These are phyloP conservation scores for Amylocarpus encephaloides DNA, from an alignment of 2,329 filamentous ascomycete species.

Conservation along the genomic window DNA sequence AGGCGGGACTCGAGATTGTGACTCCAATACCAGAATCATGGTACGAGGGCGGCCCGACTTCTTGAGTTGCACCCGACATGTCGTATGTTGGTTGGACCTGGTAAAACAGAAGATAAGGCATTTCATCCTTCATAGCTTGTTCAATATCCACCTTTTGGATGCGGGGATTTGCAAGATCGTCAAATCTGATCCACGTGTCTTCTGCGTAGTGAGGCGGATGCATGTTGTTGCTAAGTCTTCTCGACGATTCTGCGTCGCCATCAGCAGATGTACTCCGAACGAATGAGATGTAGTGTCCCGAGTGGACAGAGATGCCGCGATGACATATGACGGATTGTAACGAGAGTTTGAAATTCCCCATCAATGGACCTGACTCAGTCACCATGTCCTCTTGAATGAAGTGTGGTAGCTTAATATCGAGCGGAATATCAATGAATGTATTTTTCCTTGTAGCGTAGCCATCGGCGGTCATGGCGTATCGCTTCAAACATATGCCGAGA, in stretches of 20 bases:
- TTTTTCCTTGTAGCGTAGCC: slow-evolving; percentile 66
- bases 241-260: slow-evolving; percentile 48
- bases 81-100: slow-evolving; percentile 86
- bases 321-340: slow-evolving; percentile 92
- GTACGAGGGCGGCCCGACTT: slow-evolving; percentile 53
- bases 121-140: slow-evolving; percentile 72
- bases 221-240: slow-evolving; percentile 34
- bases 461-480: slow-evolving; percentile 69
- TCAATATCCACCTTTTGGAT: slow-evolving; percentile 74
- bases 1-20: slow-evolving; percentile 11
- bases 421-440: slow-evolving; percentile 85
- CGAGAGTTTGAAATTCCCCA: slow-evolving; percentile 87
- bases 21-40: slow-evolving; percentile 35
- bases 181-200: slow-evolving; percentile 83
- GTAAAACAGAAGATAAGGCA: slow-evolving; percentile 92
- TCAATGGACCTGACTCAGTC: slow-evolving; percentile 55
- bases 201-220: slow-evolving; percentile 62
- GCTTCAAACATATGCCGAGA: slow-evolving; percentile 86
- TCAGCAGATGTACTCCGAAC: slow-evolving; percentile 67
- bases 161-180: slow-evolving; percentile 69
- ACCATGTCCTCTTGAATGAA: slow-evolving; percentile 78
- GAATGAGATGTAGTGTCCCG: slow-evolving; percentile 86
- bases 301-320: slow-evolving; percentile 75
- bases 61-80: slow-evolving; percentile 18
- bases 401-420: slow-evolving; percentile 75